Conservation (phyloP, 2,329 filamentous ascomycete genomes). For the Ophiostoma tasmaniense region DNA sequence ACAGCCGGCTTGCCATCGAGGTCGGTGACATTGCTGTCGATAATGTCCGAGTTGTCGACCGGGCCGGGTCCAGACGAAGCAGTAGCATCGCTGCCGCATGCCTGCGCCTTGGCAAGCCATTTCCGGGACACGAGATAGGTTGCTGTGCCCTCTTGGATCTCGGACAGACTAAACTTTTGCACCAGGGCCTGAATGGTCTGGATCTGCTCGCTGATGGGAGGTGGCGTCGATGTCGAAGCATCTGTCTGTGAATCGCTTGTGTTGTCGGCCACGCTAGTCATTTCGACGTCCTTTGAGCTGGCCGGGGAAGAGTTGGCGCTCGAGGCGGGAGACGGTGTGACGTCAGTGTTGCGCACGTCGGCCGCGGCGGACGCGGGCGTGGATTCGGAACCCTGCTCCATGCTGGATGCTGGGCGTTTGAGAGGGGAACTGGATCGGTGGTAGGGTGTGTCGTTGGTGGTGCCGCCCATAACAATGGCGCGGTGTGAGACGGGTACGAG, state of each 20-base stretch:
- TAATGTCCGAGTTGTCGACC: conserved; percentile 79
- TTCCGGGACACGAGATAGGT: conserved; percentile 69
- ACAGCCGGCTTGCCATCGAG: conserved; percentile 52
- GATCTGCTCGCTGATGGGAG: conserved; percentile 49
- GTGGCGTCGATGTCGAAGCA: neutral
- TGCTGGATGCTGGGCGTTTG: conserved; percentile 55
- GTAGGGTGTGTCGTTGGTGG: conserved; percentile 43
- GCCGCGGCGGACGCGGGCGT: neutral
- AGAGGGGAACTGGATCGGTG: conserved; percentile 57
- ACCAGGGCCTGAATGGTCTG: conserved; percentile 58
- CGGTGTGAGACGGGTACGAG: conserved; percentile 41
- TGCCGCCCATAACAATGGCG: conserved; percentile 53
- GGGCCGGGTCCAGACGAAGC: conserved; percentile 49
- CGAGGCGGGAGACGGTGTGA: neutral
- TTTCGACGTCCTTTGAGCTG: conserved; percentile 13
- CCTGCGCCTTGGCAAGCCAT: conserved; percentile 69
- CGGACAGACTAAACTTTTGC: conserved; percentile 41
- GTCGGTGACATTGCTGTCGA: conserved; percentile 51
- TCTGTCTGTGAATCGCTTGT: neutral
- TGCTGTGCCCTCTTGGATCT: conserved; percentile 60
- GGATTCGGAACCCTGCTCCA: conserved; percentile 34
- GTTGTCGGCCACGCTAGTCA: conserved; percentile 18
- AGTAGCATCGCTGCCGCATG: conserved; percentile 45
- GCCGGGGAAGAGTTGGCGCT: neutral
- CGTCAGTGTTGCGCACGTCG: conserved; percentile 23